A percentile compares a stretch with the other conserved stretches of the same genome.
These are phyloP conservation scores for Candida tropicalis DNA, from an alignment of 1,139 yeast species.

Conservation along the genomic window DNA sequence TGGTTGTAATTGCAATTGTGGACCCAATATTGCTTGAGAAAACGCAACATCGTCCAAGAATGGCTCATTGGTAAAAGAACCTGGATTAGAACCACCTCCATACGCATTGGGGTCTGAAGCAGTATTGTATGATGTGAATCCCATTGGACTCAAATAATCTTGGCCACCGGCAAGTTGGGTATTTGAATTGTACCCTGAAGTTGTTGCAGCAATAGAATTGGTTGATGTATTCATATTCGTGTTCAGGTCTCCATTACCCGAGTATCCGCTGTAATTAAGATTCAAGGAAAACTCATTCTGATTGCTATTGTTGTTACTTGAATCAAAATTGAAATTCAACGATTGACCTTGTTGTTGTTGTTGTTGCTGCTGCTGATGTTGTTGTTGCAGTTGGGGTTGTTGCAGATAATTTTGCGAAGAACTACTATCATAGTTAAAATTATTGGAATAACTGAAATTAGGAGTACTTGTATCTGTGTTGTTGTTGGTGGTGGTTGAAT, in stretches of 20 bases:
- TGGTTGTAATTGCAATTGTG: slow-evolving; percentile 18
- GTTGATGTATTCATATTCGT: slow-evolving; percentile 7
- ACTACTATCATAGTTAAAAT: slow-evolving; percentile 3
- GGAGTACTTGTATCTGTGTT: slow-evolving; percentile 7
- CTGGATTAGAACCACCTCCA: slow-evolving; percentile 16
- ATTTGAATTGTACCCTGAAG: slow-evolving; percentile 15
- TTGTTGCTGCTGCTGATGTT: slow-evolving; percentile 7
- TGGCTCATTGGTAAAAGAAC: slow-evolving; percentile 34
- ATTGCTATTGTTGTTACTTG: slow-evolving; percentile 9
- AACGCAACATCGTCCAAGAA: slow-evolving; percentile 34
- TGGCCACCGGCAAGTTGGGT: slow-evolving; percentile 12
- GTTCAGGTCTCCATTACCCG: slow-evolving; percentile 5
- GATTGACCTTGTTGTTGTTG: slow-evolving; percentile 16
- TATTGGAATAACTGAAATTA: slow-evolving; percentile 4
- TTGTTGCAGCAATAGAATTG: slow-evolving; percentile 5
- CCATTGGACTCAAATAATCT: slow-evolving; percentile 18
- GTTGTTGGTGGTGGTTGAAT: slow-evolving; percentile 11
- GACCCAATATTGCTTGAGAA: slow-evolving; percentile 18
- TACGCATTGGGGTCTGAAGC: slow-evolving; percentile 11
- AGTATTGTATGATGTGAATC: slow-evolving; percentile 11
- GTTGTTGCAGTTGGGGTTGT: slow-evolving; percentile 2
- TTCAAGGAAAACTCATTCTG: slow-evolving; percentile 18
- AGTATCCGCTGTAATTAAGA: slow-evolving; percentile 16
- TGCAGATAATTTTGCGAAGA: background rate
- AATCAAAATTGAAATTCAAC: slow-evolving; percentile 11